These are phyloP conservation scores for Coniosporium apollinis DNA, from an alignment of 495 filamentous ascomycete genomes.

Conservation along the genomic window DNA sequence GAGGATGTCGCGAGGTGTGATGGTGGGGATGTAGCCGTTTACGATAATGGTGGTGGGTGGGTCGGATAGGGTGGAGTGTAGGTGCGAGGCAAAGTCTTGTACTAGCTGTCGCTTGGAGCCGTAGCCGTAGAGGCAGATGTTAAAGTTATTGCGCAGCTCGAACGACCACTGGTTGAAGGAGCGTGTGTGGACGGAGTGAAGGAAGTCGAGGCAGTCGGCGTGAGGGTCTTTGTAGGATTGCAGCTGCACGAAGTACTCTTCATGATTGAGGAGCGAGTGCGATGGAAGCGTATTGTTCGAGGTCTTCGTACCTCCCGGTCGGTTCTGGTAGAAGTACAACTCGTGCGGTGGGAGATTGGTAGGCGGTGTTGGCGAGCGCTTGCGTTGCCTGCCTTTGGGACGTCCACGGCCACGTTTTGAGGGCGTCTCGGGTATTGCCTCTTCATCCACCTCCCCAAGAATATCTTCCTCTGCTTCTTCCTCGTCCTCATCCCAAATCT, in stretches of 20 bases:
- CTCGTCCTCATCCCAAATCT: constrained; percentile 45
- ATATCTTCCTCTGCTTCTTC: constrained; percentile 25
- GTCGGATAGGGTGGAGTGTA: constrained; percentile 29
- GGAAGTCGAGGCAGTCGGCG: constrained; percentile 46
- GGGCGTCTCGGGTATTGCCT: constrained; percentile 26
- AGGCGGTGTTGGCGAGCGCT: constrained; percentile 64
- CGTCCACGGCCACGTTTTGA: constrained; percentile 42
- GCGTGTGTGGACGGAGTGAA: constrained; percentile 58
- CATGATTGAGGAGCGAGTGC: constrained; percentile 62
- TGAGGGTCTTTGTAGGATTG: constrained; percentile 55
- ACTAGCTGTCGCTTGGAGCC: constrained; percentile 72
- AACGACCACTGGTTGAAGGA: constrained; percentile 88
- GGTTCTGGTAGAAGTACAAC: constrained; percentile 85
- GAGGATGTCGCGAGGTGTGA: constrained; percentile 66
- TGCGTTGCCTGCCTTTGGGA: constrained; percentile 42
- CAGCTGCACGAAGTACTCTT: constrained; percentile 70
- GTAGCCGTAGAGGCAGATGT: constrained; percentile 80
- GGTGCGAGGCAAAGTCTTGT: constrained; percentile 57
- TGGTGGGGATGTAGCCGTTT: constrained; percentile 69
- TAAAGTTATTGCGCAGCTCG: constrained; percentile 79
- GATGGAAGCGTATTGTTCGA: constrained; percentile 73
- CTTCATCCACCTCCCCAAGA: constrained; percentile 23
- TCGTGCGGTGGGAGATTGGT: constrained; percentile 70
- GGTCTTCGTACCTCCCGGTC: constrained; percentile 60
- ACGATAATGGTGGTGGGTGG: constrained; percentile 57